Conservation (phyloP, 768 basidiomycete genomes). For the Favolaschia claudopus region DNA sequence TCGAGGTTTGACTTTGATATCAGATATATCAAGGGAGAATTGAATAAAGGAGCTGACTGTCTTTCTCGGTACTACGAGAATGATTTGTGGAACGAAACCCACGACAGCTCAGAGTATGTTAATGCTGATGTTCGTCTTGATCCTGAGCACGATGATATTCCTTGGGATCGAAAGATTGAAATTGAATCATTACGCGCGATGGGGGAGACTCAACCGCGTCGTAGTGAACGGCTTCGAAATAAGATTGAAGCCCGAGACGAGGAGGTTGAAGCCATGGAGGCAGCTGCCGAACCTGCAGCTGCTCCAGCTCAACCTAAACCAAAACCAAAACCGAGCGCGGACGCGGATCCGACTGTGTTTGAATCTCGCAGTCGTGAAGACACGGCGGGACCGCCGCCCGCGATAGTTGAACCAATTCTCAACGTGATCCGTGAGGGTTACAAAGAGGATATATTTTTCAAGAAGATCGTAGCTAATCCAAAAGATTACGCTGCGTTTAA, state of each 20-base stretch:
- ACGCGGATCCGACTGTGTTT: background rate
- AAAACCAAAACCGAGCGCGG: background rate
- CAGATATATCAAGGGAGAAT: slow-evolving; percentile 32
- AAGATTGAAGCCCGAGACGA: slow-evolving; percentile 14
- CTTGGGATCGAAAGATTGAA: slow-evolving; percentile 14
- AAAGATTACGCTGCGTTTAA: slow-evolving; percentile 29
- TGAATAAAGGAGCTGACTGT: slow-evolving; percentile 39
- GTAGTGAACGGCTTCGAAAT: slow-evolving; percentile 15
- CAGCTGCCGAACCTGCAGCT: slow-evolving; percentile 3
- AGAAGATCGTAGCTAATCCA: slow-evolving; percentile 24
- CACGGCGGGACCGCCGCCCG: too few relatives aligned
- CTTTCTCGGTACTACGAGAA: slow-evolving; percentile 40
- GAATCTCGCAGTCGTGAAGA: background rate
- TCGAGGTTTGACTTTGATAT: slow-evolving; percentile 36
- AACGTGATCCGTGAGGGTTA: slow-evolving; percentile 23
- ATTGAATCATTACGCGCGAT: slow-evolving; percentile 17
- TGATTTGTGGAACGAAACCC: slow-evolving; percentile 23
- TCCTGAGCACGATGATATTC: slow-evolving; percentile 27
- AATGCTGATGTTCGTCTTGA: slow-evolving; percentile 29
- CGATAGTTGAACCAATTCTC: background rate
- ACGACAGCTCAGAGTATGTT: slow-evolving; percentile 29
- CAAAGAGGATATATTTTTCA: slow-evolving; percentile 24
- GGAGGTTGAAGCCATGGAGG: slow-evolving; percentile 15
- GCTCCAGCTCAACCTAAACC: background rate
- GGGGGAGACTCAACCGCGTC: background rate